Conservation (phyloP, 768 basidiomycete species). For the Chalciporus piperatus region DNA sequence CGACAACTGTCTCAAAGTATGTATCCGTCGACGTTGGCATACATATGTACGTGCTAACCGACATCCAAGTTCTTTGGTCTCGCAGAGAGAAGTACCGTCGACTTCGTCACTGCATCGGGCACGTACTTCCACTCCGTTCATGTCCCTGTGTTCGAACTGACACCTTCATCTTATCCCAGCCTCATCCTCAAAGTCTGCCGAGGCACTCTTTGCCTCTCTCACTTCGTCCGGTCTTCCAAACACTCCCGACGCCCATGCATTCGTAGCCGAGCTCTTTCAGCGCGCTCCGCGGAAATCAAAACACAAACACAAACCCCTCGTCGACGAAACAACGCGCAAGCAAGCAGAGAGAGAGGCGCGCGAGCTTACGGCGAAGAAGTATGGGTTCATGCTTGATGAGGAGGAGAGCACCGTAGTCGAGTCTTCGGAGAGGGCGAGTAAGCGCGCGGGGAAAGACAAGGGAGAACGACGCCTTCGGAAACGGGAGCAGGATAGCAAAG, state of each 20-base stretch:
- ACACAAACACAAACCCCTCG: conserved; percentile 50
- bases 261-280: conserved; percentile 72
- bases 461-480: conserved; percentile 71
- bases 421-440: conserved; percentile 27
- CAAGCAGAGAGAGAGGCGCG: conserved; percentile 77
- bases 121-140: conserved; percentile 16
- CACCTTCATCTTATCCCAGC: conserved; percentile 37
- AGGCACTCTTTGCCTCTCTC: conserved; percentile 74
- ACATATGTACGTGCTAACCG: neutral
- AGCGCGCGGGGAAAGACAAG: conserved; percentile 41
- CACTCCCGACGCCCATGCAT: conserved; percentile 74
- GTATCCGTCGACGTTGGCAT: conserved; percentile 17
- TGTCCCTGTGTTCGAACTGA: neutral
- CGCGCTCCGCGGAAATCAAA: conserved; percentile 79
- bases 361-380: conserved; percentile 66
- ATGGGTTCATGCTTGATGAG: conserved; percentile 83
- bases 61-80: conserved; percentile 70
- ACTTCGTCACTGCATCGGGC: conserved; percentile 89
- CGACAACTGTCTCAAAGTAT: conserved; percentile 71
- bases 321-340: conserved; percentile 46
- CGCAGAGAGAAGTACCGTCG: conserved; percentile 78
- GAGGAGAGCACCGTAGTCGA: conserved; percentile 51
- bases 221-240: conserved; percentile 77
- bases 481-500: conserved; percentile 73
- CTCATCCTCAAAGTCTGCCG: conserved; percentile 78